These are phyloP conservation scores for Dactylellina cionopaga DNA, from an alignment of 2,329 filamentous ascomycete genomes.

Conservation along the genomic window DNA sequence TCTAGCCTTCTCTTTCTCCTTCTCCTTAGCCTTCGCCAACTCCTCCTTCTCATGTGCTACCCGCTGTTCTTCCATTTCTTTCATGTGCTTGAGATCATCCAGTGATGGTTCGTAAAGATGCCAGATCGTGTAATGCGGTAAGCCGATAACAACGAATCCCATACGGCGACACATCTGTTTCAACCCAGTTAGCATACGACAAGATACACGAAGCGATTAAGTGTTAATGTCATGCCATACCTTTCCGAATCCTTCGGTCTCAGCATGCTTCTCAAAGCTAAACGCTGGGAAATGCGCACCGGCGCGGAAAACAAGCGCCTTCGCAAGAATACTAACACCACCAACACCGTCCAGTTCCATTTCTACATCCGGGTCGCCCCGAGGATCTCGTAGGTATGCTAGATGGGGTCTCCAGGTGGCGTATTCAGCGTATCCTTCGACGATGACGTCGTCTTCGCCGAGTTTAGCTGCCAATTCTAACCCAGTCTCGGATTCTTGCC, in stretches of 20 bases:
- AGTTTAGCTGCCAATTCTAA: constrained; percentile 91
- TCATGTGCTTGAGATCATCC: constrained; percentile 97
- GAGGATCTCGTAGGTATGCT: constrained; percentile 94
- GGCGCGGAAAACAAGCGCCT: constrained; percentile 91
- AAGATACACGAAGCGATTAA: no score
- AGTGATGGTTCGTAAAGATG: constrained; percentile 99
- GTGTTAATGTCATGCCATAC: constrained; percentile 67
- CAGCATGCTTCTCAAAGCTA: constrained; percentile 97
- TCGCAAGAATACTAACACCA: constrained; percentile 95
- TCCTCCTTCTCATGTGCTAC: constrained; percentile 83
- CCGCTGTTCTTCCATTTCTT: constrained; percentile 90
- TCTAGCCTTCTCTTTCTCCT: constrained; percentile 77
- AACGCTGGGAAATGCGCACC: constrained; percentile 98
- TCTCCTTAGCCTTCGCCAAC: constrained; percentile 64
- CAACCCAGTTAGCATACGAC: constrained; percentile 35
- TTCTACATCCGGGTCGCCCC: constrained; percentile 97
- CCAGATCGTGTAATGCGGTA: constrained; percentile 99
- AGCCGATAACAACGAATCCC: constrained; percentile 91
- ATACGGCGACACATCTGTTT: constrained; percentile 93
- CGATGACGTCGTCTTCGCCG: constrained; percentile 97
- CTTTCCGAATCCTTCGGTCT: constrained; percentile 99
- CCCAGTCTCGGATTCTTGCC: constrained; percentile 98
- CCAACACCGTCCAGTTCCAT: constrained; percentile 99
- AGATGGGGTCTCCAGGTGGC: constrained; percentile 97
- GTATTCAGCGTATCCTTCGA: constrained; percentile 98